Base-by-base conservation (phyloP, 2,329 filamentous ascomycete genomes). In the Spiromastix sp. region DNA sequence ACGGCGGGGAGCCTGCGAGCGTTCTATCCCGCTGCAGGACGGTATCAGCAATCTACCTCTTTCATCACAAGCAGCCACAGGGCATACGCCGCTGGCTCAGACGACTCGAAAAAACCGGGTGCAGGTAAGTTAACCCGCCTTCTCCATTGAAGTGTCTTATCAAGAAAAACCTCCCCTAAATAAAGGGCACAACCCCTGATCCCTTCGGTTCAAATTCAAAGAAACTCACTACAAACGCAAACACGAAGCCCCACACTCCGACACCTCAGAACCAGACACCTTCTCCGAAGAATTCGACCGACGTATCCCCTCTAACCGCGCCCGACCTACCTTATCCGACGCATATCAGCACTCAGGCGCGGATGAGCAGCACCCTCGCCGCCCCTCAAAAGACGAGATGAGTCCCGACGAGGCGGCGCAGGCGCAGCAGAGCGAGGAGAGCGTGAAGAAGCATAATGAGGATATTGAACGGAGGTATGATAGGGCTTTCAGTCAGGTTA, bases 381-480 rank as follows among this genome's bases (percentile, higher is more conserved):
- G 36, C 16, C 40, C 35, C 26, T 16, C 33, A 9, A 41, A 38
- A 16, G 34, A 41, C 13, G 38, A 46, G n/a, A 21, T 42, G 22
- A 37, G 29, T 12, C 36, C 35, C 2, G 43, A 46, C 5, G 41
- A 43, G 13, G 12, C 18, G 5, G 31, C 32, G 11, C 39, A 36
- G 26, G 10, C 30, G 16, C 18, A 43, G 9, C 17, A 38, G 11
- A 8, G 28, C 16, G 32, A 42, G 26, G 31, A 39, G 12, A 38
- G 41, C n/a, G 41, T 46, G 3, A 30, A 33, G 16, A 39, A 30
- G n/a, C 43, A 46, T 35, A 46, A 46, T 32, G 34, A 42, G 21
- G 43, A 46, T 12, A 32, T 46, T 11, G 41, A 43, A 17, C 25
- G 25, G 8, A 41, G 43, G 22, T 40, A 46, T 32, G 41, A 38